A percentile compares a stretch with the other conserved stretches of the same genome.
These are phyloP conservation scores for Eucalyptus pumila DNA, from an alignment of 345 rosid genomes.

Conservation along the genomic window DNA sequence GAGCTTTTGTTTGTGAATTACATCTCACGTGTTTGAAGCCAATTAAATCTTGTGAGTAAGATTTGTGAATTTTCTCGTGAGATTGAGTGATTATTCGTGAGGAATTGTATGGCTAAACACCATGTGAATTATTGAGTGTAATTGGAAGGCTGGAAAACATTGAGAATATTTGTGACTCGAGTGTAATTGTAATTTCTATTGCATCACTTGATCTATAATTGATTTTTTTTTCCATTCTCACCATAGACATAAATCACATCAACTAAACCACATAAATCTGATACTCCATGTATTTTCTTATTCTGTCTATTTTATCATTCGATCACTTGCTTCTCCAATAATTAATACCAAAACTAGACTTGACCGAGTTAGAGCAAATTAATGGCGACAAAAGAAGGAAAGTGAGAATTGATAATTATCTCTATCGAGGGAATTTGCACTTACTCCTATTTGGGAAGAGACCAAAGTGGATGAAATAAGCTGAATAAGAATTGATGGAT, in stretches of 20 bases:
- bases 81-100: not conserved
- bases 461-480: not conserved
- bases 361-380: not conserved
- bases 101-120: not conserved
- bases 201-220: too few relatives aligned
- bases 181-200: too few relatives aligned
- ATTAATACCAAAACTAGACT: not conserved
- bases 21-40: not conserved
- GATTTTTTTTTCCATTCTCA: not conserved
- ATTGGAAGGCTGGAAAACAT: too few relatives aligned
- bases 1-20: not conserved
- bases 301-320: too few relatives aligned
- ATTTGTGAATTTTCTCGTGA: not conserved
- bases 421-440: not conserved
- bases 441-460: accelerated
- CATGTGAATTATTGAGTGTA: not conserved
- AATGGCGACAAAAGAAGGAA: not conserved
- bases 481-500: too few relatives aligned
- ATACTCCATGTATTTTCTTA: not conserved
- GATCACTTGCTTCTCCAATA: not conserved
- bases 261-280: accelerated
- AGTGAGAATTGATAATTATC: not conserved
- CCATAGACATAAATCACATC: not conserved
- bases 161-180: not conserved
- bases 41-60: not conserved